Base-by-base conservation (phyloP, 2,329 filamentous ascomycete species). In the Erysiphe pulchra region DNA sequence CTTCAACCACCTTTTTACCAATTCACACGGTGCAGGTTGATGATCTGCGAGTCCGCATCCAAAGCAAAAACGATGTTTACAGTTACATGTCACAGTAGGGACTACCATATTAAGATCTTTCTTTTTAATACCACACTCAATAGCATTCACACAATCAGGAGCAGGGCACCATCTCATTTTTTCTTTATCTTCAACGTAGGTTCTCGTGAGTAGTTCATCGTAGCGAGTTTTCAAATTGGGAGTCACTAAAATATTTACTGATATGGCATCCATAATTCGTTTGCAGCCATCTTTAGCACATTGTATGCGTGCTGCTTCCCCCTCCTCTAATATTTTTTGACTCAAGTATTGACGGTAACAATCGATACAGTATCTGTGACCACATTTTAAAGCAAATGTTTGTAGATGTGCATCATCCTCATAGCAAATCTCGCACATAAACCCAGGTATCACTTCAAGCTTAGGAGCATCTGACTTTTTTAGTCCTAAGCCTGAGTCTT, bases 161-260 rank as follows among this genome's bases (percentile, higher is more conserved):
- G 87, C 87, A 0, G 90, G 90, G 60, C 90, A 98, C 90, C 90
- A 98, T 60, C 92, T 93, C 49, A 95, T 73, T 47, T 79, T 80
- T 47, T 93, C 86, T 62, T 85, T 93, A 61, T 98, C 87, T 61
- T 98, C 90, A 49, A 98, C 90, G 56, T 93, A 98, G 7, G 86
- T 94, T 54, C 90, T 71, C 56, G 82, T 93, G 32, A 98, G 75
- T 14, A 98, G 70, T 53, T 81, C 76, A 51, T 81, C 75, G 57
- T 98, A 98, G 52, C 85, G 66, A 44, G 60, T 66, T 24, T 62
- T 64, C 24, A 78, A 58, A 6, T 75, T 70, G 1, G 63, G 49
- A 0, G 70, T 66, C 18, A 79, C 73, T 5, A 98, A 70, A 18
- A 95, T 63, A 55, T 86, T 77, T 41, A 98, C 67, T 10, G 86